A percentile compares a stretch with the other conserved stretches of the same genome.
Evolutionary conservation across 2,329 filamentous ascomycete genomes (phyloP).

Genomic region (Aspergillus cejpii): DNA sequence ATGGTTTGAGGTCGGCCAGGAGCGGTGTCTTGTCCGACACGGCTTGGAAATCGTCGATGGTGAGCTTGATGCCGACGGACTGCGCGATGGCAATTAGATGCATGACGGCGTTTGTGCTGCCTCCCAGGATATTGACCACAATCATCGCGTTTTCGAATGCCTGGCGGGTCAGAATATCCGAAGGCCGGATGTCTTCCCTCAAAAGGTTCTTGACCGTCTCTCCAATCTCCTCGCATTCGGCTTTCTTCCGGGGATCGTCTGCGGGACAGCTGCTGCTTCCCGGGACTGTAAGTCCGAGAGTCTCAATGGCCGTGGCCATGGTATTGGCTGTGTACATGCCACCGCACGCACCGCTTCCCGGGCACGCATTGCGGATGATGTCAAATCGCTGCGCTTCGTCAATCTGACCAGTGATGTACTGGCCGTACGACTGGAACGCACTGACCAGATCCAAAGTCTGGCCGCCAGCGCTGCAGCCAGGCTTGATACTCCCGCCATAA

Average conservation of each 20-base stretch:
- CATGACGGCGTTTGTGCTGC: constrained; percentile 78
- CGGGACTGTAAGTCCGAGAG: constrained; percentile 53
- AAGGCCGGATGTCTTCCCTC: constrained; percentile 67
- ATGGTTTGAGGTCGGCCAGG: constrained; percentile 76
- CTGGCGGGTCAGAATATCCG: constrained; percentile 70
- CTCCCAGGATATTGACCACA: constrained; percentile 72
- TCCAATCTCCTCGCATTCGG: constrained; percentile 66
- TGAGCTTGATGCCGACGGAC: constrained; percentile 71
- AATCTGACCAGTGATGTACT: constrained; percentile 88
- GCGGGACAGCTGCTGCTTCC: neutral
- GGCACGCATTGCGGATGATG: constrained; percentile 87
- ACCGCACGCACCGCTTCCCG: constrained; percentile 74
- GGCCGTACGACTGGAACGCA: constrained; percentile 95
- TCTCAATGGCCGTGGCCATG: constrained; percentile 66
- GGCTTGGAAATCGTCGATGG: constrained; percentile 77
- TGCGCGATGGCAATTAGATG: constrained; percentile 80
- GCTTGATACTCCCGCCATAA: constrained; percentile 89
- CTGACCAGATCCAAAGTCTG: constrained; percentile 85
- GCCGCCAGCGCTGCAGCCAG: constrained; percentile 65
- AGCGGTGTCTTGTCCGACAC: constrained; percentile 76
- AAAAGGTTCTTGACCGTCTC: constrained; percentile 67
- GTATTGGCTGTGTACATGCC: constrained; percentile 79
- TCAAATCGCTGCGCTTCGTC: constrained; percentile 86
- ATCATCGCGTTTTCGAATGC: constrained; percentile 84
- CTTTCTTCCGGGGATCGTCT: constrained; percentile 69